Evolutionary conservation across 345 rosid species (phyloP), one percentile per base, ranked within the genome.

Genomic region (Corchorus capsularis): DNA sequence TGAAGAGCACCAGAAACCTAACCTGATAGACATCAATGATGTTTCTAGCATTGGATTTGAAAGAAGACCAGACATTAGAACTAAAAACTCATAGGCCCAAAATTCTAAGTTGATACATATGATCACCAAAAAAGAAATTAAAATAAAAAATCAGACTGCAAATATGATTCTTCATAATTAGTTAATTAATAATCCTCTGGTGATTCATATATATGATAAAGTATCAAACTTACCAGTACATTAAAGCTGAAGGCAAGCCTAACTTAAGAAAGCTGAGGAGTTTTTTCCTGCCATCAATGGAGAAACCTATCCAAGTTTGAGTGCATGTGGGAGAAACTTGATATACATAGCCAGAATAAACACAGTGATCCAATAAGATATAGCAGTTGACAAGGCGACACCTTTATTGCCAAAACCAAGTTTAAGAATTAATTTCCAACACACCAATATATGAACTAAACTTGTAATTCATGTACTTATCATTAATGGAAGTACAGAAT

Each of bases 11-110:
- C 27, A 6, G 12, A 46, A 73, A 34, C n/a, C 79, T 56, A 79
- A 27, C 85, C 87, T 77, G 73, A 82, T 68, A 2, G 83, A 82
- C 83, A 77, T 82, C 85, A 85, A 70, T 20, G 87, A 82, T n/a
- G 78, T 46, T 80, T 82, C 82, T 27, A 27, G 27, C 27, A 27
- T 27, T 27, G 27, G 27, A 27, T 27, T 27, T 27, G 27, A 1
- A 27, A 82, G 84, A 43, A 85, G 65, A 61, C 82, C 82, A 8
- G 83, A 82, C 78, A 78, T 72, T 34, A 85, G 20, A 43, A 82
- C 85, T 71, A 80, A 52, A 65, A 69, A 69, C 69, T 82, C 85
- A 6, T 79, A 82, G 7, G 87, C 79, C 82, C 82, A 85, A n/a
- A 56, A 69, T 52, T 82, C 85, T 66, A 82, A 63, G 80, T 83